Conservation (phyloP, 2,329 filamentous ascomycete species). For the Arachnomyces sp. region DNA sequence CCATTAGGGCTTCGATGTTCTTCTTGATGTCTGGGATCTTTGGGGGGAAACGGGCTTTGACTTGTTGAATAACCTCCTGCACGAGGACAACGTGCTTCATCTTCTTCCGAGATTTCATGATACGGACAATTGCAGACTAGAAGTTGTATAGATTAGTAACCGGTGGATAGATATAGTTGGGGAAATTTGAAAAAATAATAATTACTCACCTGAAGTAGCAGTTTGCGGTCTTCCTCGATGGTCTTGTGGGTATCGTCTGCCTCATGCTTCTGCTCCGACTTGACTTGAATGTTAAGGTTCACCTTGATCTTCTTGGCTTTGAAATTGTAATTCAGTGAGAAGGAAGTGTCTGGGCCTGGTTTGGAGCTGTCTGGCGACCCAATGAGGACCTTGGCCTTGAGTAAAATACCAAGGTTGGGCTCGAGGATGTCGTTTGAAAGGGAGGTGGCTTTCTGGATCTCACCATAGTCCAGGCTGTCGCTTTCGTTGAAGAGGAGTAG, state of each 20-base stretch:
- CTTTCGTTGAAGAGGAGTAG: slow-evolving; percentile 89
- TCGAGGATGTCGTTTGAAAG: slow-evolving; percentile 77
- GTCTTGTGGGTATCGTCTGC: slow-evolving; percentile 98
- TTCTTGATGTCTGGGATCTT: slow-evolving; percentile 98
- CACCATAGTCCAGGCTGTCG: slow-evolving; percentile 76
- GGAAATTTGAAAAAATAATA: slow-evolving; percentile 2
- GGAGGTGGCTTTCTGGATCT: slow-evolving; percentile 74
- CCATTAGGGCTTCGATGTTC: slow-evolving; percentile 95
- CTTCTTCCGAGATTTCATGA: slow-evolving; percentile 99
- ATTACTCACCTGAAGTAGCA: slow-evolving; percentile 81
- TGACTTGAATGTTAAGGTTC: slow-evolving; percentile 90
- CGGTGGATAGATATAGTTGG: slow-evolving; percentile 20
- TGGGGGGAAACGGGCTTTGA: slow-evolving; percentile 84
- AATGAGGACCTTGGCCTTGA: slow-evolving; percentile 85
- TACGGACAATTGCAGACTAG: slow-evolving; percentile 94
- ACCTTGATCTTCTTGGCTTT: slow-evolving; percentile 98
- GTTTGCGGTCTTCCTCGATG: slow-evolving; percentile 94
- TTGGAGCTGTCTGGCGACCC: slow-evolving; percentile 67
- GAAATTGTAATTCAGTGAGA: slow-evolving; percentile 86
- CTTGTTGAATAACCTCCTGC: slow-evolving; percentile 91
- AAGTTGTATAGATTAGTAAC: slow-evolving; percentile 11
- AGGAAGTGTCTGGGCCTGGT: slow-evolving; percentile 68
- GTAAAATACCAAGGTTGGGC: slow-evolving; percentile 72
- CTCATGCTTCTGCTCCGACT: slow-evolving; percentile 93
- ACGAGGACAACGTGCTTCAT: slow-evolving; percentile 97